phyloP scores from a whole-genome alignment of 345 rosid genomes.

The Lumnitzera littorea region DNA sequence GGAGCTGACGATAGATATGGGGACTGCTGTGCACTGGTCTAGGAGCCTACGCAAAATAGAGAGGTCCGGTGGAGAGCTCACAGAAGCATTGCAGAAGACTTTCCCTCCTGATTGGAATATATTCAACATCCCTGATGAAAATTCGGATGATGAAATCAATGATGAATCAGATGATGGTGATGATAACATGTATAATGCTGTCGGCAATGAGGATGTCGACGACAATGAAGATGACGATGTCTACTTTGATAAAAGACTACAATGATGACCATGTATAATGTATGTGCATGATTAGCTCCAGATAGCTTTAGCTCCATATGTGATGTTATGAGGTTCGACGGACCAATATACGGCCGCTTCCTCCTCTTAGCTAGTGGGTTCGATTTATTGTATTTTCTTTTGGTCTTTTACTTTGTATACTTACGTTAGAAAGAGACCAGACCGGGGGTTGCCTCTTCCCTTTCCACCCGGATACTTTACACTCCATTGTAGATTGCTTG shows the following conservation, averaged over 20 bases:
- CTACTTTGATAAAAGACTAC: slow-evolving; percentile 6
- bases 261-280: background rate
- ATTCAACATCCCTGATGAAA: slow-evolving; percentile 22
- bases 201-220: slow-evolving; percentile 14
- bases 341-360: too few species aligned
- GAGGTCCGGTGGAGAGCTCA: slow-evolving; percentile 81
- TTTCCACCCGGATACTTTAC: too few species aligned
- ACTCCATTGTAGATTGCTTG: too few species aligned
- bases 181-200: slow-evolving; percentile 14
- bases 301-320: too few species aligned
- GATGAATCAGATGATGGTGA: slow-evolving; percentile 19
- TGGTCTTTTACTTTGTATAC: too few species aligned
- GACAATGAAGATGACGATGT: slow-evolving; percentile 14
- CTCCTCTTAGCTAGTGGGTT: too few species aligned
- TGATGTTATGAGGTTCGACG: too few species aligned
- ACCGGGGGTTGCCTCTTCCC: too few species aligned
- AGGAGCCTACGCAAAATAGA: slow-evolving; percentile 75
- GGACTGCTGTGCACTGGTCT: slow-evolving; percentile 94
- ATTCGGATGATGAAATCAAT: slow-evolving; percentile 28
- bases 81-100: slow-evolving; percentile 85
- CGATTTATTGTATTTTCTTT: too few species aligned
- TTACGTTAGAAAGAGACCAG: too few species aligned
- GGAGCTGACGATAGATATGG: slow-evolving; percentile 79
- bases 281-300: background rate
- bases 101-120: slow-evolving; percentile 91